Percentiles rank a stretch among this genome's conserved stretches.
Conservation (phyloP, 1,284 basidiomycete genomes). For the Leccinum griseonigrum region DNA sequence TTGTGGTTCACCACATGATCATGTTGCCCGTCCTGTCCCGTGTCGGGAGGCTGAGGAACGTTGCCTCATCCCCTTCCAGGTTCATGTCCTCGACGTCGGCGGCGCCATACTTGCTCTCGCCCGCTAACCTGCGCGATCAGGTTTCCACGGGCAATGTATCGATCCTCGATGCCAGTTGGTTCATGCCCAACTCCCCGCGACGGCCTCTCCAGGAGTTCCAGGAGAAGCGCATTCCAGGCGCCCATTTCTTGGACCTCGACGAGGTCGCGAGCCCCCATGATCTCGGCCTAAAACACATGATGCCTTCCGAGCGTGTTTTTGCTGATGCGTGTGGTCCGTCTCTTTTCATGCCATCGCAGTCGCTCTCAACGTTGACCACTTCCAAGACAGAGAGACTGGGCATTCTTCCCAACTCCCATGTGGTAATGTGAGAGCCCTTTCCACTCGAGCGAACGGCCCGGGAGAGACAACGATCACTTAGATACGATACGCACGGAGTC, state of each 20-base stretch:
- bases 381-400: slow-evolving; percentile 62
- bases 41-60: slow-evolving; percentile 4
- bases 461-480: slow-evolving; percentile 30
- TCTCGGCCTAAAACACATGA: slow-evolving; percentile 90
- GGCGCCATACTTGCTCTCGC: slow-evolving; percentile 52
- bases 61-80: slow-evolving; percentile 13
- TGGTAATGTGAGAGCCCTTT: slow-evolving; percentile 62
- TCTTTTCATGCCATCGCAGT: slow-evolving; percentile 1
- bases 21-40: neutral
- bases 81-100: slow-evolving; percentile 35
- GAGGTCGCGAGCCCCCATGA: slow-evolving; percentile 66
- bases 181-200: slow-evolving; percentile 81
- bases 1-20: neutral
- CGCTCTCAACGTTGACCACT: slow-evolving; percentile 8
- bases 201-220: slow-evolving; percentile 64
- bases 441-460: slow-evolving; percentile 3
- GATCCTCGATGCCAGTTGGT: slow-evolving; percentile 80
- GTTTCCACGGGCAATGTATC: slow-evolving; percentile 38
- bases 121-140: slow-evolving; percentile 45
- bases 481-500: slow-evolving; percentile 85
- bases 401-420: slow-evolving; percentile 73
- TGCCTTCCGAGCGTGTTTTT: slow-evolving; percentile 77
- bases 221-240: slow-evolving; percentile 68
- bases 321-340: slow-evolving; percentile 74
- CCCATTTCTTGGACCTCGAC: slow-evolving; percentile 84